Evolutionary conservation across 495 filamentous ascomycete species (phyloP).

Genomic region (Penicillium angulare): DNA sequence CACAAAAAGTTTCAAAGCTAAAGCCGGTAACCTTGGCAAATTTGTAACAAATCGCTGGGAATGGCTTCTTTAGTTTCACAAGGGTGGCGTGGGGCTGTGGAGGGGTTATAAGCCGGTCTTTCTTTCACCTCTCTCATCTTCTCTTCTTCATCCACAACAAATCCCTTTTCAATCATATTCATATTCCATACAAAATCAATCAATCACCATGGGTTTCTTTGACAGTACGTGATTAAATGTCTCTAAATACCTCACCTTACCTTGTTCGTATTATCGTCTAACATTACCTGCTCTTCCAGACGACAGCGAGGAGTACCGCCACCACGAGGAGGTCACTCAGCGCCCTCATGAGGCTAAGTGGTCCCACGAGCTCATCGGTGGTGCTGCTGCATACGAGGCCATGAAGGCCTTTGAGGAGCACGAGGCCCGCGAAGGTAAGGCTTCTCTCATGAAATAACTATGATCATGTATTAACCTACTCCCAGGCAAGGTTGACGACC

Average conservation of each 20-base stretch:
- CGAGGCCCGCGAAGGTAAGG: constrained; percentile 58
- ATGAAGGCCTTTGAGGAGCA: constrained; percentile 72
- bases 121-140: neutral
- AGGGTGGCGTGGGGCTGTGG: neutral
- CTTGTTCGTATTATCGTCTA: too few species aligned
- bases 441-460: neutral
- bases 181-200: neutral
- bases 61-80: neutral
- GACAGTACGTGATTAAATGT: constrained; percentile 5
- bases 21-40: constrained; percentile 1
- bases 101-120: constrained; percentile 6
- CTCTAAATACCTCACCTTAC: too few species aligned
- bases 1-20: neutral
- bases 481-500: constrained; percentile 61
- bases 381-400: constrained; percentile 70
- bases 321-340: constrained; percentile 53
- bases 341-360: constrained; percentile 53
- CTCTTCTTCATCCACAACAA: constrained; percentile 1
- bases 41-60: neutral
- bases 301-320: constrained; percentile 29
- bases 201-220: constrained; percentile 13
- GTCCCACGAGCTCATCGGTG: constrained; percentile 67
- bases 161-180: neutral
- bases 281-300: constrained; percentile 10
- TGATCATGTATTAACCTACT: neutral